Evolutionary conservation across 768 basidiomycete species (phyloP), one percentile per base, ranked within the genome.

Genomic region (Russula dissimulans): DNA sequence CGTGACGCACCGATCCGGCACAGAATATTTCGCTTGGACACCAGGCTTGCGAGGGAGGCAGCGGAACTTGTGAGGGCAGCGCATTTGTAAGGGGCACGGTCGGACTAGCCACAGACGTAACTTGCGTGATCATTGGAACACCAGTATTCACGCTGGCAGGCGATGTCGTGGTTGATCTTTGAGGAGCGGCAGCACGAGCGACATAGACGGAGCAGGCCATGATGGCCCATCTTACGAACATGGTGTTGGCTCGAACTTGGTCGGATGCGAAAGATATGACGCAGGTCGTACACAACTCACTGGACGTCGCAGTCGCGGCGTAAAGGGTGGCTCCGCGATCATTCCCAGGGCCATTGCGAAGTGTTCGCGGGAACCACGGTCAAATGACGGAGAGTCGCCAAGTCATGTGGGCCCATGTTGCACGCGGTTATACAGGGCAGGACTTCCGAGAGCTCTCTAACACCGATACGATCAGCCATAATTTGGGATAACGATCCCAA

Each of bases 21-120:
- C 91, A 93, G 73, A 90, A 93, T 55, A 93, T 90, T 54, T 86
- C 72, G 48, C 79, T 80, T 0, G 81, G 78, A 68, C 90, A 92
- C 90, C 90, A 92, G 46, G 77, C 71, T 72, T 92, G 90, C 44
- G 72, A 75, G 0, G 88, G 86, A 17, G 89, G 86, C 15, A 85
- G 64, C 6, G 81, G 71, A 26, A 71, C 79, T 66, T 89, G 86
- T 0, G 87, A 83, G 15, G 89, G 87, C 42, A 91, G 68, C n/a
- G 72, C 60, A 18, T 78, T 71, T 42, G 73, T 73, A 36, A 82
- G 71, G 14, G 86, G 64, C 0, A 73, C 82, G 1, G 87, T 80
- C 10, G 88, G 80, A 59, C 79, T 85, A 5, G 91, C 82, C 0
- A 83, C 75, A 38, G 83, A 76, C 0, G 91, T 90, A 15, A 80